Evolutionary conservation across 23 red algal species (phyloP).

Genomic region (Gracilaria domingensis): DNA sequence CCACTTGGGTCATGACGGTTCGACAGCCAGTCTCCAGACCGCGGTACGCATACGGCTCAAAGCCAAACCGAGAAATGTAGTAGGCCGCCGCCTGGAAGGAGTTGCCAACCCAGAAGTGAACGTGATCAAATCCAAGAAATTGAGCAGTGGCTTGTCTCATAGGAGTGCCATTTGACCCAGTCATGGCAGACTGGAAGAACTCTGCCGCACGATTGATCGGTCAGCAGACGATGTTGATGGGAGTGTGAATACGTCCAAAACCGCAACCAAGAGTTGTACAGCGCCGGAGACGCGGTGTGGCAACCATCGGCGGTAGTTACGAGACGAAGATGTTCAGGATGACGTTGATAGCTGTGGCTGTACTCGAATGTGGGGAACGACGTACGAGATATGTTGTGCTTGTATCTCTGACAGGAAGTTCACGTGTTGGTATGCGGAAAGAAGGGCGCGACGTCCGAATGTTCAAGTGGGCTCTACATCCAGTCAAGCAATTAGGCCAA

Average conservation of each 20-base stretch:
- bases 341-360: neutral
- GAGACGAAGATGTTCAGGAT: neutral
- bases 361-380: neutral
- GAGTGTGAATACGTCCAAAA: neutral
- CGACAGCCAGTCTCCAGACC: constrained; percentile 95
- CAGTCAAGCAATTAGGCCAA: neutral
- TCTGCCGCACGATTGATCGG: neutral
- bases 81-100: constrained; percentile 92
- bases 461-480: constrained; percentile 5
- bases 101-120: constrained; percentile 95
- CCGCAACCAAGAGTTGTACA: constrained; percentile 1
- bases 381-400: neutral
- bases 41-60: constrained; percentile 80
- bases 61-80: constrained; percentile 94
- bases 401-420: neutral
- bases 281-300: neutral
- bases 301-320: neutral
- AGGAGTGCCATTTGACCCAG: neutral
- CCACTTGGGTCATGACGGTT: constrained; percentile 78
- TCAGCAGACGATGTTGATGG: neutral
- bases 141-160: neutral
- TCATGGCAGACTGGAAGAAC: constrained; percentile 8
- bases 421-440: neutral
- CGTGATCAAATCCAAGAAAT: constrained; percentile 88
- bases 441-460: neutral